Base-by-base conservation (phyloP, 2,329 filamentous ascomycete genomes). In the Aspergillus vadensis region DNA sequence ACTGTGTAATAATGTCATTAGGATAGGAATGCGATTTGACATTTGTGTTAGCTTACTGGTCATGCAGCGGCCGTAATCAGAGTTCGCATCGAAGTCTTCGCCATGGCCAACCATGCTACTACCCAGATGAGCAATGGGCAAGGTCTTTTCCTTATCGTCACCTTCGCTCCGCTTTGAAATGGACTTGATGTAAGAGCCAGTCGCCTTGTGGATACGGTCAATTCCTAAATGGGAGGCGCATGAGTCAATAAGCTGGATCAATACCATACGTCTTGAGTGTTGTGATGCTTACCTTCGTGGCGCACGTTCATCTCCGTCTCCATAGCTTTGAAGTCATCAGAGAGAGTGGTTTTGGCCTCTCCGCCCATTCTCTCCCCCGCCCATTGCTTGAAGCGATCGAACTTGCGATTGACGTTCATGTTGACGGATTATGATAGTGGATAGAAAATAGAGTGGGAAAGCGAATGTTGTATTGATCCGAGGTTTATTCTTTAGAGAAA, bases 301-400 rank as follows among this genome's bases (percentile, higher is more conserved):
- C 94, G 87, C 70, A 97, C 82, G 60, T 86, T 84, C 92, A 98
- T 98, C 79, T 98, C 94, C 58, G 86, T 83, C 79, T 98, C 93
- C 70, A 98, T 81, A 62, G 86, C 85, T 80, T 91, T 96, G 85
- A 98, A 98, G 72, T 97, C 90, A 55, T 98, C 92, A 0, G 91
- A 90, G 65, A 92, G 87, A 74, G 84, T 87, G 9, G 94, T 97
- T 80, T 92, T 95, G 79, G 88, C 85, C 79, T 97, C 93, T 66
- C 86, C 87, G 70, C 94, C 94, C 91, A 98, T 97, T 80, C 93
- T 91, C 81, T 98, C 94, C 68, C 92, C 92, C 39, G 93, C 92
- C 94, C 94, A 98, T 89, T 98, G 94, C 82, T 94, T 96, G 82
- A 96, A 89, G 73, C 94, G 90, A 80, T 93, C 94, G 75, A 98